A percentile compares a stretch with the other conserved stretches of the same genome.
phyloP scores from a whole-genome alignment of 1,139 yeast species.

The Yamadazyma atlantica region DNA sequence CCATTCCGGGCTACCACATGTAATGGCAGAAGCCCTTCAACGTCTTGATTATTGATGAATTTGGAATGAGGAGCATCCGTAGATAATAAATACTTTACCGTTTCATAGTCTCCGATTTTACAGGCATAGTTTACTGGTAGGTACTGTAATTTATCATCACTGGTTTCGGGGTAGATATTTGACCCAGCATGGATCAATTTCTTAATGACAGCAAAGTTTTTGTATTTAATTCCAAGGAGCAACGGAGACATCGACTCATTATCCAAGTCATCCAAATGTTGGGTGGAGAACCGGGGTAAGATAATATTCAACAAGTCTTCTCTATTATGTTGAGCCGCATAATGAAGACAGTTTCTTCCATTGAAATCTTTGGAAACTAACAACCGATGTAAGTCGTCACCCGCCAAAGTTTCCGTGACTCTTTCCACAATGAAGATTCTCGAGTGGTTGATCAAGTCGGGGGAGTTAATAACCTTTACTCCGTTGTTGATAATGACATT shows the following conservation, averaged over 20 bases:
- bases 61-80: slow-evolving; percentile 22
- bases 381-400: slow-evolving; percentile 21
- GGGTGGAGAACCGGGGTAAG: slow-evolving; percentile 35
- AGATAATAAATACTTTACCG: slow-evolving; percentile 59
- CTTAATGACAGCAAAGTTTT: slow-evolving; percentile 56
- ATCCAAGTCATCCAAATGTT: slow-evolving; percentile 54
- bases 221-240: slow-evolving; percentile 71
- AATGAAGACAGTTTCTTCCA: slow-evolving; percentile 85
- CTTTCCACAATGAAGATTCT: slow-evolving; percentile 39
- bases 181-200: slow-evolving; percentile 47
- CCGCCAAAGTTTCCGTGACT: slow-evolving; percentile 26
- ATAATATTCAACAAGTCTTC: slow-evolving; percentile 52
- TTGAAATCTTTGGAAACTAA: slow-evolving; percentile 55
- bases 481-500: slow-evolving; percentile 43
- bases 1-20: slow-evolving; percentile 91
- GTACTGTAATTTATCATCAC: slow-evolving; percentile 55
- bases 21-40: slow-evolving; percentile 84
- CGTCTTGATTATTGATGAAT: slow-evolving; percentile 58
- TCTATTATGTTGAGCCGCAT: slow-evolving; percentile 74
- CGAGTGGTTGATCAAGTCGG: slow-evolving; percentile 44
- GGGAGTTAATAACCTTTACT: slow-evolving; percentile 41
- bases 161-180: slow-evolving; percentile 54
- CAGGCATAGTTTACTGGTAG: slow-evolving; percentile 91
- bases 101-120: slow-evolving; percentile 73
- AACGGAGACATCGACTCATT: slow-evolving; percentile 81